A percentile compares a stretch with the other conserved stretches of the same genome.
These are phyloP conservation scores for Apiotrichum sp. DNA, from an alignment of 1,284 basidiomycete genomes.

Conservation along the genomic window DNA sequence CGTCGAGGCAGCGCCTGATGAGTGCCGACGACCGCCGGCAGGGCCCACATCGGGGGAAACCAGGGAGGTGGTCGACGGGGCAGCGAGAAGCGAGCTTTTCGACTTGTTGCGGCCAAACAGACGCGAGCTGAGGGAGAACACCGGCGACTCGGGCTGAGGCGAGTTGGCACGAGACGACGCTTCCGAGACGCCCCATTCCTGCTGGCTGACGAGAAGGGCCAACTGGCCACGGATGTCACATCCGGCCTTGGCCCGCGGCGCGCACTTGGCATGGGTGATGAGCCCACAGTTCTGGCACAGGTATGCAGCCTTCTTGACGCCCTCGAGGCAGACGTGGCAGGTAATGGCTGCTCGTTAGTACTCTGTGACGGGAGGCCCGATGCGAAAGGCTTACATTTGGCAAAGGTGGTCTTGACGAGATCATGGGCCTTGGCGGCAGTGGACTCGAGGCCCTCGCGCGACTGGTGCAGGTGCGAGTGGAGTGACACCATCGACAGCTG, in stretches of 20 bases:
- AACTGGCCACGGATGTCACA: slow-evolving; percentile 60
- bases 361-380: too few relatives aligned
- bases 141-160: not conserved
- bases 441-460: slow-evolving; percentile 15
- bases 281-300: slow-evolving; percentile 84
- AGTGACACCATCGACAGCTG: slow-evolving; percentile 17
- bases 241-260: slow-evolving; percentile 62
- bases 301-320: slow-evolving; percentile 78
- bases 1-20: slow-evolving; percentile 3
- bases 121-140: slow-evolving; percentile 4
- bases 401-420: slow-evolving; percentile 87
- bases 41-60: slow-evolving; percentile 1
- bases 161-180: slow-evolving; percentile 4
- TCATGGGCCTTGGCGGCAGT: slow-evolving; percentile 54
- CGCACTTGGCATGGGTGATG: slow-evolving; percentile 77
- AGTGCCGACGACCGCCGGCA: not conserved
- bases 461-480: slow-evolving; percentile 14
- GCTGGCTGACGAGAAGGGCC: slow-evolving; percentile 28
- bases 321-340: slow-evolving; percentile 74
- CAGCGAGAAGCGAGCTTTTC: slow-evolving; percentile 6
- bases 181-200: slow-evolving; percentile 8
- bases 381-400: slow-evolving; percentile 63
- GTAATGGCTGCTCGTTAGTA: slow-evolving; percentile 59
- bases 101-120: slow-evolving; percentile 14
- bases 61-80: slow-evolving; percentile 8